A percentile compares a stretch with the other conserved stretches of the same genome.
phyloP scores from a whole-genome alignment of 1,284 basidiomycete genomes.

The Marasmius sp. region DNA sequence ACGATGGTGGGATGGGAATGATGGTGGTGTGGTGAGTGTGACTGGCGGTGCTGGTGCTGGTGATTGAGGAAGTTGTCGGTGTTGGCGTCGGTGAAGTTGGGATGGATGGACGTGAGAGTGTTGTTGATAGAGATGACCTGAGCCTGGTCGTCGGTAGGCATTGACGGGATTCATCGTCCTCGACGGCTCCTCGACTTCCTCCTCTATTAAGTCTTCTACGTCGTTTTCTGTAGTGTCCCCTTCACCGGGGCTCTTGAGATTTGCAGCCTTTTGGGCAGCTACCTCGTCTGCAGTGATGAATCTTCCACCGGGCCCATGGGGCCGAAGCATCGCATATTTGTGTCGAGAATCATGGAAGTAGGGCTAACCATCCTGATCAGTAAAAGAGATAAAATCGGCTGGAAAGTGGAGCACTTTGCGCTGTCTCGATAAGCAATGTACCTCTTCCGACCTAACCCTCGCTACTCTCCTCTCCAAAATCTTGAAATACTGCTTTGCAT shows the following conservation, averaged over 20 bases:
- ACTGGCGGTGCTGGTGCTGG: too few relatives aligned
- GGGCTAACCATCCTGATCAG: constrained; percentile 53
- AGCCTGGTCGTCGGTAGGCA: too few relatives aligned
- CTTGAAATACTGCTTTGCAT: constrained; percentile 96
- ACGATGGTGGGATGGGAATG: too few relatives aligned
- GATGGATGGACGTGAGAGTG: constrained; percentile 17
- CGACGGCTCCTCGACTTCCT: neutral
- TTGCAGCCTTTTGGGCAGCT: constrained; percentile 65
- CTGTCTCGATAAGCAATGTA: constrained; percentile 87
- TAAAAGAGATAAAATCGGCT: neutral
- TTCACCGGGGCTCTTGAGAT: constrained; percentile 14
- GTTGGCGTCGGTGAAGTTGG: neutral
- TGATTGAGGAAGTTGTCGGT: too few relatives aligned
- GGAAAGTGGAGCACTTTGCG: constrained; percentile 67
- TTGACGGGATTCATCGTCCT: neutral
- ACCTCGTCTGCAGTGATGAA: constrained; percentile 97
- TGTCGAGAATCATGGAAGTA: constrained; percentile 97
- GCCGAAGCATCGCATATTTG: constrained; percentile 96
- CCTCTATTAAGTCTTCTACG: constrained; percentile 32
- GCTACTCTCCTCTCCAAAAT: constrained; percentile 92
- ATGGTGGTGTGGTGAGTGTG: too few relatives aligned
- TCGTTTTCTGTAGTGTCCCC: constrained; percentile 27
- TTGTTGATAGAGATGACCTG: constrained; percentile 16
- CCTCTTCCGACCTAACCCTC: constrained; percentile 85
- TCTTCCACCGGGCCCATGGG: constrained; percentile 91